A percentile compares a stretch with the other conserved stretches of the same genome.
Conservation (phyloP, 1,284 basidiomycete species). For the Phellinidium pouzarii region DNA sequence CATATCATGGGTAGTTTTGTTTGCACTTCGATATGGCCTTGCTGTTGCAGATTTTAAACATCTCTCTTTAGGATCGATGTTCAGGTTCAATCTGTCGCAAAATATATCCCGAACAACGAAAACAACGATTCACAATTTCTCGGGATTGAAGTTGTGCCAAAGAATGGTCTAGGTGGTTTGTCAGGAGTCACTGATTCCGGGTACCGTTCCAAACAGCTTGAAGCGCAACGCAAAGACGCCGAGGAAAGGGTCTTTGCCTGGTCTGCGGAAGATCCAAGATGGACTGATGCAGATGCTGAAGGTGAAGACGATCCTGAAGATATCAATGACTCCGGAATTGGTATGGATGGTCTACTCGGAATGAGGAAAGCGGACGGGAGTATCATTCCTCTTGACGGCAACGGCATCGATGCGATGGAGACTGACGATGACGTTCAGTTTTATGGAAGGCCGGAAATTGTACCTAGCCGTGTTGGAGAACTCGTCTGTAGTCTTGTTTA, state of each 20-base stretch:
- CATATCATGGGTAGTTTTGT: slow-evolving; percentile 56
- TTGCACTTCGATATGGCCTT: not conserved
- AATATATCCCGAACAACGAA: slow-evolving; percentile 60
- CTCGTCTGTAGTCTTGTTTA: slow-evolving; percentile 35
- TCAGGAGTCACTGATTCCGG: slow-evolving; percentile 29
- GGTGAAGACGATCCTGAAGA: slow-evolving; percentile 40
- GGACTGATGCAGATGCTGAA: slow-evolving; percentile 23
- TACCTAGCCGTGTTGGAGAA: slow-evolving; percentile 50
- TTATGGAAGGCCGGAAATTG: slow-evolving; percentile 42
- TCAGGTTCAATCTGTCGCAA: slow-evolving; percentile 62
- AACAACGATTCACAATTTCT: slow-evolving; percentile 52
- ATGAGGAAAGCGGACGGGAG: slow-evolving; percentile 39
- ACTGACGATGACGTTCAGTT: slow-evolving; percentile 38
- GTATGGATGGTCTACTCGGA: slow-evolving; percentile 37
- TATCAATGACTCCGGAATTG: slow-evolving; percentile 37
- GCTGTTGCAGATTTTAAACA: no score
- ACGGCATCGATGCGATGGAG: slow-evolving; percentile 20
- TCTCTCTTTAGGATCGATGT: slow-evolving; percentile 48
- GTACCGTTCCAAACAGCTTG: slow-evolving; percentile 46
- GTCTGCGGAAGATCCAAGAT: slow-evolving; percentile 38
- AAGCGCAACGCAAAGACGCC: slow-evolving; percentile 46
- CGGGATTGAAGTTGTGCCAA: slow-evolving; percentile 38
- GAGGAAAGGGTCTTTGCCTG: slow-evolving; percentile 40
- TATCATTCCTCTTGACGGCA: slow-evolving; percentile 33
- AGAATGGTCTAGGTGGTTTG: not conserved